These are phyloP conservation scores for Lantana camara DNA, from an alignment of 257 asterid species.

Conservation along the genomic window DNA sequence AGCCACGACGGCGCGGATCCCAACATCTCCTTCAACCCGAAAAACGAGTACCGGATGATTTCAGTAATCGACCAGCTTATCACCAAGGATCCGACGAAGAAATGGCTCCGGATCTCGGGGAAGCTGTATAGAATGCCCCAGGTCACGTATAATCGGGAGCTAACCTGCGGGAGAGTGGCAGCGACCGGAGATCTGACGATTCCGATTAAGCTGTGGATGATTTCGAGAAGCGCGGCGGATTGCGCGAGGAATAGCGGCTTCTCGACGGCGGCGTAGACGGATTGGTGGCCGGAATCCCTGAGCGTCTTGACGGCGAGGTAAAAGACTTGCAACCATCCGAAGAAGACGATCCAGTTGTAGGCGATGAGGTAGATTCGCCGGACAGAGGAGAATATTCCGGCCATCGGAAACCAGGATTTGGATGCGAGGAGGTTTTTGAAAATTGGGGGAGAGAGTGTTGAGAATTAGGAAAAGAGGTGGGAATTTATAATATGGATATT, in stretches of 20 bases:
- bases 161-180: conserved; percentile 87
- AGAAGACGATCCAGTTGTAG: conserved; percentile 80
- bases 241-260: conserved; percentile 84
- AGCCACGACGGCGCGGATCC: conserved; percentile 86
- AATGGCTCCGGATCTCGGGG: conserved; percentile 75
- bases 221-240: conserved; percentile 82
- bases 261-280: conserved; percentile 79
- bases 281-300: conserved; percentile 56
- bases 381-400: conserved; percentile 50
- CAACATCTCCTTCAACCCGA: conserved; percentile 80
- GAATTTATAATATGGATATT: background rate
- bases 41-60: conserved; percentile 78
- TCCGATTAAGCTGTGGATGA: conserved; percentile 62
- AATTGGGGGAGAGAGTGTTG: background rate
- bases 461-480: background rate
- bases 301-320: conserved; percentile 66
- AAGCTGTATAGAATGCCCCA: conserved; percentile 94
- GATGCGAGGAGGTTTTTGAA: background rate
- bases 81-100: conserved; percentile 64
- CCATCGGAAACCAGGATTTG: conserved; percentile 43
- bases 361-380: conserved; percentile 69
- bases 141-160: conserved; percentile 75
- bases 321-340: conserved; percentile 89
- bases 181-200: conserved; percentile 89
- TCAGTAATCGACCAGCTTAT: conserved; percentile 94